phyloP scores from a whole-genome alignment of 2,329 filamentous ascomycete genomes.

The Fusarium verrucosum region DNA sequence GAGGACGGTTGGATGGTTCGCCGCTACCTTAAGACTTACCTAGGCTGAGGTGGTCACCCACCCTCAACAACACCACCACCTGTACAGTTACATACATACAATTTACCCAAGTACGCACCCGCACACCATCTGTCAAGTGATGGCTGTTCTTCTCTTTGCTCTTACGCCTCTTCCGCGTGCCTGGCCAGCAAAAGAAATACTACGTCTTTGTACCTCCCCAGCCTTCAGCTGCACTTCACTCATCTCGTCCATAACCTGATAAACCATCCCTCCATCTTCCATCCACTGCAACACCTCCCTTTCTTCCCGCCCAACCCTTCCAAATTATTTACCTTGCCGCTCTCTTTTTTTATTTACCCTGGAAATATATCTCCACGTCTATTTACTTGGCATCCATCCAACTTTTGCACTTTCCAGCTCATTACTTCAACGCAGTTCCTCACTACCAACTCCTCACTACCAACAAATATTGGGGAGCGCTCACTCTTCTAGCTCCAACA shows the following conservation, averaged over 20 bases:
- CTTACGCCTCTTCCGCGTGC: slow-evolving; percentile 27
- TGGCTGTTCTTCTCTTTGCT: slow-evolving; percentile 15
- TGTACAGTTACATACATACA: slow-evolving; percentile 1
- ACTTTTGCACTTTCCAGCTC: slow-evolving; percentile 1
- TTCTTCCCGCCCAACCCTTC: slow-evolving; percentile 30
- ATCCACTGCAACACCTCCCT: slow-evolving; percentile 2
- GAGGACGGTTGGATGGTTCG: background rate
- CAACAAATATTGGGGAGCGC: background rate
- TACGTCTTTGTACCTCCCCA: slow-evolving; percentile 27
- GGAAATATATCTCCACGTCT: slow-evolving; percentile 4
- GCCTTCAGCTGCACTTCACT: slow-evolving; percentile 8
- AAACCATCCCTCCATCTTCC: slow-evolving; percentile 15
- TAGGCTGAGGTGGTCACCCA: slow-evolving; percentile 3
- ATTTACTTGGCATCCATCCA: slow-evolving; percentile 10
- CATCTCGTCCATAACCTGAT: slow-evolving; percentile 9
- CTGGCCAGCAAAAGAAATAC: slow-evolving; percentile 2
- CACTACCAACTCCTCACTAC: background rate
- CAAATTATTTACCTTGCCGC: slow-evolving; percentile 10
- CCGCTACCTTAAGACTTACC: too few relatives aligned
- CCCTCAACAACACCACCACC: slow-evolving; percentile 11
- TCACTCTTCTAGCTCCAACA: background rate
- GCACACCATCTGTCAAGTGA: slow-evolving; percentile 22
- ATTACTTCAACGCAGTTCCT: background rate
- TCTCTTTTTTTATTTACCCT: slow-evolving; percentile 9
- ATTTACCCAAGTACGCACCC: slow-evolving; percentile 36